These are phyloP conservation scores for Trichosporon coremiiforme DNA, from an alignment of 1,284 basidiomycete genomes.

Conservation along the genomic window DNA sequence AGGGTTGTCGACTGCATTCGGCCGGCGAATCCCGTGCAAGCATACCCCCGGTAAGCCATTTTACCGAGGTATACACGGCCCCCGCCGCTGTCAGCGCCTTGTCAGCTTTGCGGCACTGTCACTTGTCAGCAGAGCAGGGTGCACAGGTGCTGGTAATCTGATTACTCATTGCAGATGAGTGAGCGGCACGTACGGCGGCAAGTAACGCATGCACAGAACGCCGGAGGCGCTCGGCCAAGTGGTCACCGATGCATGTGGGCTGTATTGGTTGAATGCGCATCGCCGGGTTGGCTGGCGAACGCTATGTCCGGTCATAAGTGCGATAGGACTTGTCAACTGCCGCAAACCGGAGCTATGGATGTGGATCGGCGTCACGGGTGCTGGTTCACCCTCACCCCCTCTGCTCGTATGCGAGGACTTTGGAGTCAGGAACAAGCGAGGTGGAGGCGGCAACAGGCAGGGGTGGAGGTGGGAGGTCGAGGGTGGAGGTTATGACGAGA, in stretches of 20 bases:
- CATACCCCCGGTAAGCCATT: conserved; percentile 12
- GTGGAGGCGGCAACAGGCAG: conserved; percentile 11
- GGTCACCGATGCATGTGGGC: conserved; percentile 5
- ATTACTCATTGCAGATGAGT: background rate
- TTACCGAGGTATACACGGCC: conserved; percentile 17
- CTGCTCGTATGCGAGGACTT: conserved; percentile 7
- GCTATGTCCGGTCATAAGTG: conserved; percentile 9
- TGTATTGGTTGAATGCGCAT: no score
- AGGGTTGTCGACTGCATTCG: background rate
- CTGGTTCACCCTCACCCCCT: background rate
- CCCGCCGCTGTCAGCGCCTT: conserved; percentile 1
- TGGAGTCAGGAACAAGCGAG: conserved; percentile 14
- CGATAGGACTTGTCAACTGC: conserved; percentile 11
- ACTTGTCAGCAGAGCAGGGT: background rate
- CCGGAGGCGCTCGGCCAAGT: conserved; percentile 4
- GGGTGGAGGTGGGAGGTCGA: background rate
- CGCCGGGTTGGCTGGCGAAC: background rate
- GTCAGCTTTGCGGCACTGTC: no score
- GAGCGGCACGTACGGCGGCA: background rate
- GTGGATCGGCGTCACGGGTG: background rate
- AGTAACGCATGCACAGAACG: background rate
- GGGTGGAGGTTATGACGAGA: background rate
- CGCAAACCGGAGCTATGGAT: background rate
- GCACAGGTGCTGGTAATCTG: background rate
- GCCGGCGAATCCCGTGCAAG: conserved; percentile 15